A percentile compares a stretch with the other conserved stretches of the same genome.
Evolutionary conservation across 805 yeast genomes (phyloP).

Genomic region (Huiozyma sinensis): DNA sequence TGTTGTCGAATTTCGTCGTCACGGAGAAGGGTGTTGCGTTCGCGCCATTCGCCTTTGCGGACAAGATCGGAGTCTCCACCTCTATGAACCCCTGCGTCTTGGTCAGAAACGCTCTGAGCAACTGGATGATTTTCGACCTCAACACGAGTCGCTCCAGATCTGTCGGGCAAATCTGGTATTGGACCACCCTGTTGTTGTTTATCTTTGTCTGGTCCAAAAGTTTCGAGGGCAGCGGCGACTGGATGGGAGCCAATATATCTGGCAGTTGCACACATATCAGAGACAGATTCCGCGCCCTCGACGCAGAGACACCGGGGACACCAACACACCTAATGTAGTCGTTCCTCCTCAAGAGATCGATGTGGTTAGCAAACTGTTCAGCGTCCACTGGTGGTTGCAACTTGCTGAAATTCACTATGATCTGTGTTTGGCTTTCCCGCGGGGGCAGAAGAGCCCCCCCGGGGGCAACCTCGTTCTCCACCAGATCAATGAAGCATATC

Average conservation of each 20-base stretch:
- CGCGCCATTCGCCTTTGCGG: conserved; percentile 75
- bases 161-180: conserved; percentile 51
- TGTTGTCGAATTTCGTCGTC: conserved; percentile 15
- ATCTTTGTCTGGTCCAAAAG: conserved; percentile 45
- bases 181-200: conserved; percentile 59
- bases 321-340: conserved; percentile 65
- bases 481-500: conserved; percentile 25
- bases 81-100: conserved; percentile 51
- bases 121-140: conserved; percentile 44
- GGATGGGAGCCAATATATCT: conserved; percentile 51
- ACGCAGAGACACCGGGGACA: conserved; percentile 57
- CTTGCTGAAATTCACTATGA: conserved; percentile 17
- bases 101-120: conserved; percentile 48
- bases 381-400: not conserved
- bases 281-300: conserved; percentile 59
- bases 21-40: conserved; percentile 82
- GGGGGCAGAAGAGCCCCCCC: not conserved
- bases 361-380: conserved; percentile 1
- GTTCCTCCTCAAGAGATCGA: conserved; percentile 45
- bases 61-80: conserved; percentile 80
- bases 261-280: conserved; percentile 45
- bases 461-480: conserved; percentile 2
- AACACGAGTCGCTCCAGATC: conserved; percentile 32
- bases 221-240: conserved; percentile 59
- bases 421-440: conserved; percentile 11